Base-by-base conservation (phyloP, 23 red algal genomes). In the Gracilaria domingensis region DNA sequence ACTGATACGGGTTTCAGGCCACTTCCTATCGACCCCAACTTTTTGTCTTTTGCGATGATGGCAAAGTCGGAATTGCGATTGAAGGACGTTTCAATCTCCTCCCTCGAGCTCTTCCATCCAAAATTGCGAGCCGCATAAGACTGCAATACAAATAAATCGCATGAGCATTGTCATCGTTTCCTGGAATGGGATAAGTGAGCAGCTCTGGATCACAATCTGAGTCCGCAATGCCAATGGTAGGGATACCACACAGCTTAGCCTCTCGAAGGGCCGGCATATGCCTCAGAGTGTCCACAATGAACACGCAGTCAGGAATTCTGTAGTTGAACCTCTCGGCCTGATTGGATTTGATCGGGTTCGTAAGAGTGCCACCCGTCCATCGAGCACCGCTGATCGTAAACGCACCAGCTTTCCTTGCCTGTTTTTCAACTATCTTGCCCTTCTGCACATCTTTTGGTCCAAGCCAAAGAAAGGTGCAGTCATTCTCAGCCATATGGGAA, bases 361-460 rank as follows among this genome's bases (percentile, higher is more conserved):
- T 99, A 11, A 99, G 87, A 47, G 94, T 99, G n/a, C 97, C 97
- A 32, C 92, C 92, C 40, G 96, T 88, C 94, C 94, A 99, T 24
- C 96, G 93, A 33, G 77, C 66, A 75, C 93, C 93, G 58, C 70
- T 59, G 56, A 96, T 88, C 34, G 90, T 85, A 58, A 81, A 94
- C 12, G 93, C 97, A 20, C 89, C 94, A n/a, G 84, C 89, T 34
- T 83, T 86, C 35, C 62, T 56, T 38, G 93, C 89, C 35, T 87
- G 61, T 44, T 82, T 84, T 45, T 83, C 64, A 11, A 95, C 89
- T 17, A 98, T 92, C 29, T 61, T 75, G 28, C 84, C 40, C 61
- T 94, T 81, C 29, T 91, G 75, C 12, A 48, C 24, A 44, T 93
- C 78, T 40, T 75, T 70, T 0, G 97, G 97, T 37, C 85, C 91